These are phyloP conservation scores for Heimioporus sp. DNA, from an alignment of 768 basidiomycete genomes.

Conservation along the genomic window DNA sequence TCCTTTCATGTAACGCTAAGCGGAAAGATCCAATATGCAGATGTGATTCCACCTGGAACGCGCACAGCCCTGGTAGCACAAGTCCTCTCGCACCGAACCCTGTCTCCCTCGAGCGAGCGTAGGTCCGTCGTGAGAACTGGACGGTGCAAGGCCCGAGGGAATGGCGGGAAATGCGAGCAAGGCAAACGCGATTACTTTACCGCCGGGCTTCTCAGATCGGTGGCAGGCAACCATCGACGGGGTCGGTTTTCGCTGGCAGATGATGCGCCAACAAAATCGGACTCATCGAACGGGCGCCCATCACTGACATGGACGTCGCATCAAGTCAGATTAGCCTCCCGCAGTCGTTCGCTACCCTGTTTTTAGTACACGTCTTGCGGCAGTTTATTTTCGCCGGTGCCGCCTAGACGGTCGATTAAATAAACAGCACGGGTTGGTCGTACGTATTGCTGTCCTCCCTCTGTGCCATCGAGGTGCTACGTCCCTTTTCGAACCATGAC, in stretches of 20 bases:
- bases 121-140: constrained; percentile 1
- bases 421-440: too few relatives aligned
- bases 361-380: constrained; percentile 15
- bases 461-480: not conserved
- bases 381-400: constrained; percentile 2
- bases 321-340: constrained; percentile 24
- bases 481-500: constrained; percentile 10
- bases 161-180: constrained; percentile 17
- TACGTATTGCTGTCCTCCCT: too few relatives aligned
- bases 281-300: constrained; percentile 12
- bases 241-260: constrained; percentile 18
- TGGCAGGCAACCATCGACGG: constrained; percentile 16
- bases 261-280: constrained; percentile 21
- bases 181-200: constrained; percentile 23
- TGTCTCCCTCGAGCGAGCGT: constrained; percentile 2
- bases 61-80: constrained; percentile 22
- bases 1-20: constrained; percentile 36
- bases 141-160: constrained; percentile 12
- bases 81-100: constrained; percentile 10
- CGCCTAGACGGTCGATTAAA: not conserved
- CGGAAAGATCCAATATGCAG: constrained; percentile 34
- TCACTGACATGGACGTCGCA: constrained; percentile 7
- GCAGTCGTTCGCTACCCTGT: constrained; percentile 5
- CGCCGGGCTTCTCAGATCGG: constrained; percentile 9
- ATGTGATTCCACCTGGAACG: constrained; percentile 23